Base-by-base conservation (phyloP, 345 rosid species). In the Hypericum perforatum region DNA sequence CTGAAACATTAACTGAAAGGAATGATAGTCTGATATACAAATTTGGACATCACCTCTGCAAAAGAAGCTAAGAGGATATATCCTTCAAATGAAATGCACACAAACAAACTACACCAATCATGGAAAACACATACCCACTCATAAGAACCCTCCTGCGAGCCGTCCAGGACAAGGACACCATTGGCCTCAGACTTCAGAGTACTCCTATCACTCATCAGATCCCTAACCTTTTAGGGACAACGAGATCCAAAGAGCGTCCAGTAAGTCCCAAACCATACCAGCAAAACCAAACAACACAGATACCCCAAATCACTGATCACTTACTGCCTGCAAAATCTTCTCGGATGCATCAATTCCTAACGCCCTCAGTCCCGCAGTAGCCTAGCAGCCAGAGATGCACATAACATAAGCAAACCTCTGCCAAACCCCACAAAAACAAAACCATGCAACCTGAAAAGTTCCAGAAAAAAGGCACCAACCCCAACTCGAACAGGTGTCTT, bases 401-500 rank as follows among this genome's bases (percentile, higher is more conserved):
- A 22, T 22, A 1, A 22, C 32, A 22, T 22, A 22, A 22, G 32
- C 32, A 22, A 22, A 22, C 4, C 32, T 22, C 32, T 22, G 11
- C 40, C 9, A 40, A 14, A n/a, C 11, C 29, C 32, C 32, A 22
- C 32, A 61, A 43, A 41, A 42, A 46, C 49, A 13, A 46, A 37
- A 40, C 3, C 49, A 62, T 60, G 42, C 48, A 29, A 14, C 37
- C 11, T 36, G 9, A n/a, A 60, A 6, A 36, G 42, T 41, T 52
- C 43, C 8, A 54, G 37, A 11, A 47, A 54, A 22, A 22, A 22
- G 49, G 16, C 47, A 66, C 86, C 39, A 64, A 92, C 98, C 86
- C 98, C 96, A 51, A 92, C 95, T 82, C 95, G 81, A 55, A 88
- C 96, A 14, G 94, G 95, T n/a, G 96, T 92, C 73, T 72, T 80